Evolutionary conservation across 2,329 filamentous ascomycete species (phyloP), one percentile per base, ranked within the genome.

Genomic region (Diaporthe caulivora): DNA sequence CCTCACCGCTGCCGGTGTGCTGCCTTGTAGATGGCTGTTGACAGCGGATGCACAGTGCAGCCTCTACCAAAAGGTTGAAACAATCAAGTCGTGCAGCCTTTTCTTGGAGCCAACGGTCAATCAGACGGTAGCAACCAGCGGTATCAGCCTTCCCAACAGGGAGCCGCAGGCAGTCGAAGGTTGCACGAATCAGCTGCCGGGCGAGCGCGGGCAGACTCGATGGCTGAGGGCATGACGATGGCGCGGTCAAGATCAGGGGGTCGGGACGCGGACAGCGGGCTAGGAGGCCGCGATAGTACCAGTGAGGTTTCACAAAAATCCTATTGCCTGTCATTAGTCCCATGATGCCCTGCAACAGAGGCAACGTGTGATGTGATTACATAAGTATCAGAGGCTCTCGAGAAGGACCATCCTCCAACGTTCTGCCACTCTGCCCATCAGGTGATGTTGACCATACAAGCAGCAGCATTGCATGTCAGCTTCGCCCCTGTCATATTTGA

Each of bases 151-250:
- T 51, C 18, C 54, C 55, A 69, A 40, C 58, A 64, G 57, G 70
- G 51, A 73, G 60, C 44, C 15, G 44, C 26, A 65, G 44, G 21
- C 31, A 65, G 29, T 29, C 49, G 44, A 47, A 57, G 49, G 73
- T 75, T n/a, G 53, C 54, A 75, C 71, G 60, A 34, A 53, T 44
- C 44, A 72, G 44, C 21, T 71, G 54, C 65, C 65, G 58, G 58
- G 58, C 65, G 67, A 62, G 37, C 29, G 40, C 31, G 31, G 40
- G 42, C 34, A 73, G 71, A 73, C 73, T 75, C 71, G 58, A 75
- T 42, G 37, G 64, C 34, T 62, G 51, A 40, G 68, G 40, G 31
- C 40, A 72, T 37, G 37, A 51, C 42, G n/a, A 60, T 62, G 29
- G 58, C 70, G 71, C 67, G 44, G 67, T 65, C 21, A 51, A 57